A percentile compares a stretch with the other conserved stretches of the same genome.
These are phyloP conservation scores for Ilyonectria destructans DNA, from an alignment of 2,329 filamentous ascomycete species.

Conservation along the genomic window DNA sequence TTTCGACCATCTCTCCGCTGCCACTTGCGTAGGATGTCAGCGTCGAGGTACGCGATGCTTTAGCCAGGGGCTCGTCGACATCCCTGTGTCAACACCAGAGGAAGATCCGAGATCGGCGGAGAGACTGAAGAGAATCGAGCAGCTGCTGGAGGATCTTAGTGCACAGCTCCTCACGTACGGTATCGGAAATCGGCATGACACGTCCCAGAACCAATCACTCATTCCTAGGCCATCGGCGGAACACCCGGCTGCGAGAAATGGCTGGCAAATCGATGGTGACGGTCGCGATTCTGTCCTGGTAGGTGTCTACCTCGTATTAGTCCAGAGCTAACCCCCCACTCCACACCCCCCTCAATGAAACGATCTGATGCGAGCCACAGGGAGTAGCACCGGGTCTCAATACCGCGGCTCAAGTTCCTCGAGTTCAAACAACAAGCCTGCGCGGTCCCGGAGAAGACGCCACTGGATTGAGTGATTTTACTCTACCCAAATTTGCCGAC, in stretches of 20 bases:
- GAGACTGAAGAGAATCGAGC: constrained; percentile 14
- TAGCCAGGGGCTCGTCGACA: constrained; percentile 15
- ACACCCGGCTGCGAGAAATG: not conserved
- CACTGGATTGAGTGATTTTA: not conserved
- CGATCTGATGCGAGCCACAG: too few species aligned
- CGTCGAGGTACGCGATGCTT: constrained; percentile 18
- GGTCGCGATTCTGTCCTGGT: too few species aligned
- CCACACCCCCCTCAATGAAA: too few species aligned
- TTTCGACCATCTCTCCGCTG: constrained; percentile 6
- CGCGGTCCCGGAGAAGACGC: not conserved
- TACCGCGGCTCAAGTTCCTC: not conserved
- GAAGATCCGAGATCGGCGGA: not conserved
- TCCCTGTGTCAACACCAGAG: not conserved
- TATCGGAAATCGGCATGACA: not conserved
- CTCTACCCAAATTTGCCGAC: not conserved
- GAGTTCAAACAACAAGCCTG: not conserved
- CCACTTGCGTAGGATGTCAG: constrained; percentile 17
- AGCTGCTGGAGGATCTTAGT: constrained; percentile 5
- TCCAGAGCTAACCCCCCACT: too few species aligned
- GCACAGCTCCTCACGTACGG: not conserved
- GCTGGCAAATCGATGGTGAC: not conserved
- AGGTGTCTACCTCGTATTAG: too few species aligned
- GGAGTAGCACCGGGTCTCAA: too few species aligned
- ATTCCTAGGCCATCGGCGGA: not conserved
- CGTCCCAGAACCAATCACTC: not conserved